These are phyloP conservation scores for Ormosia emarginata DNA, from an alignment of 306 rosid genomes.

Conservation along the genomic window DNA sequence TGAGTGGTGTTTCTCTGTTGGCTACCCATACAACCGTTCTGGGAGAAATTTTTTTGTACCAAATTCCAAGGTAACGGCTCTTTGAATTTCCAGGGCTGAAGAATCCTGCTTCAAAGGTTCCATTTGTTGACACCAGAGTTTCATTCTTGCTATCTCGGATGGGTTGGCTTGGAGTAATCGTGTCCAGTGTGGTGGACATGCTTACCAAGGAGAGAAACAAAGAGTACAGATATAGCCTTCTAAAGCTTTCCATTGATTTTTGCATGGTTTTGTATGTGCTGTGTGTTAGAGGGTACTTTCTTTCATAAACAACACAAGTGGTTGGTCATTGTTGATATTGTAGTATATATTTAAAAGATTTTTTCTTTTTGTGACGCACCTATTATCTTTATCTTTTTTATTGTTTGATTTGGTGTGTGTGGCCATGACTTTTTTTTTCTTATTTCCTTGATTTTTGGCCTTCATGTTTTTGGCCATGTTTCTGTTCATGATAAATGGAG, in stretches of 20 bases:
- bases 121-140: not conserved
- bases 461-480: too few relatives aligned
- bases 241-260: not conserved
- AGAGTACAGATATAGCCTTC: not conserved
- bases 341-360: too few relatives aligned
- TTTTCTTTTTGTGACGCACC: too few relatives aligned
- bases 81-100: not conserved
- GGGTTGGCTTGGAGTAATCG: not conserved
- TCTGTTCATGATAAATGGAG: too few relatives aligned
- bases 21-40: not conserved
- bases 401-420: too few relatives aligned
- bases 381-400: too few relatives aligned
- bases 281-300: not conserved
- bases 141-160: not conserved
- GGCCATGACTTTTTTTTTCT: too few relatives aligned
- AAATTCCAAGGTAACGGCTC: not conserved
- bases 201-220: not conserved
- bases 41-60: not conserved
- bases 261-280: not conserved
- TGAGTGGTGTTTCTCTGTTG: not conserved
- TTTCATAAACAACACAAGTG: not conserved
- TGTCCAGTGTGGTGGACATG: not conserved
- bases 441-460: too few relatives aligned
- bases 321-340: too few relatives aligned
- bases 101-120: constrained; percentile 22